Evolutionary conservation across 2,329 filamentous ascomycete genomes (phyloP), one percentile per base, ranked within the genome.

Genomic region (Chaetomiaceae sp.): DNA sequence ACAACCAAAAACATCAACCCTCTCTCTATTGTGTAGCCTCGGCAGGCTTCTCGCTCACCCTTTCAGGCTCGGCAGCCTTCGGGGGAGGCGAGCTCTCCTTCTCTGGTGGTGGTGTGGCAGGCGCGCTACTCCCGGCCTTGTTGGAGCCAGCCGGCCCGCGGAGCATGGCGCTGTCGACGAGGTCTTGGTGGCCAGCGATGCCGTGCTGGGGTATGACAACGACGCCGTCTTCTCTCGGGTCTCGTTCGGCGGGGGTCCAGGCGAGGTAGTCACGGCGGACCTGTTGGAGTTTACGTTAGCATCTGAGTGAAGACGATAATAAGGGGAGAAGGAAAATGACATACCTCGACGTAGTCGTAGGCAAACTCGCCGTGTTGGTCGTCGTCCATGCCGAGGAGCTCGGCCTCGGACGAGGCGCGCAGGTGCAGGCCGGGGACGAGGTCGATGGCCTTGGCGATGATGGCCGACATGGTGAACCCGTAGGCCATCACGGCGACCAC

Each of bases 341-440:
- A 45, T 63, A 65, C 88, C 78, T 94, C 89, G 61, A 94, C 89
- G 69, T 92, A 94, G 70, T 94, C 89, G 76, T 92, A 92, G 12
- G 88, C 89, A 68, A 92, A 94, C 72, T 94, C 89, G 71, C 89
- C 89, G 63, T 92, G 87, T 74, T 94, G 89, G 72, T 92, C 88
- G 67, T 92, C 89, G 66, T 94, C 89, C 87, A 92, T 91, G 62
- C 89, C 89, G 53, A 92, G 82, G 12, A 92, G 82, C 71, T 94
- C 89, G 22, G 89, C 89, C 71, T 91, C 86, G 65, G 91, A 87
- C 23, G 82, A 86, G 8, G 88, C 88, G 54, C 89, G 87, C 42
- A 94, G 85, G 68, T 90, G 82, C 19, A 94, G 80, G 43, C 88
- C 88, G 23, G 89, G 89, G 20, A 91, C 77, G 59, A 84, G 68